Base-by-base conservation (phyloP, 441 rosid species). In the Jatropha podagrica region DNA sequence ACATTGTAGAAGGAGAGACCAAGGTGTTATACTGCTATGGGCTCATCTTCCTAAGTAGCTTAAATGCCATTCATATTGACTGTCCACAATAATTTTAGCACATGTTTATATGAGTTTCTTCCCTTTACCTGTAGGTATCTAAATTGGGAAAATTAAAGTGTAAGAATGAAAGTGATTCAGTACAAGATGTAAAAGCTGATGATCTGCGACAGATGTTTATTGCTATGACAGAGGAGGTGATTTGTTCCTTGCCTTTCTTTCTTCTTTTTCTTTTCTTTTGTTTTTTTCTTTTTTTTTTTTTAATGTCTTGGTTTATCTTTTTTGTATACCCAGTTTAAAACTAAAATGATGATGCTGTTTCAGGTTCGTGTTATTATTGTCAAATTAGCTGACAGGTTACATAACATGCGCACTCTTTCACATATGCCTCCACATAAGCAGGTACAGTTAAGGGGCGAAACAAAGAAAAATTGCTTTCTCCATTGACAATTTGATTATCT, bases 301-400 rank as follows among this genome's bases (percentile, higher is more conserved):
- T 20, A 26, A 14, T 44, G 32, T 14, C 51, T n/a, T 18, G 46
- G 67, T 49, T 69, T 64, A 37, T 40, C 38, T 40, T 9, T 71
- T 26, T 8, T 69, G 32, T 32, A 32, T 20, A 76, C 26, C 68
- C 32, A 73, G 26, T 65, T 64, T 77, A 66, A 68, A 76, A 70
- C 72, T 72, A 75, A 84, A 78, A 77, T 70, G 32, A 64, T 77
- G 71, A 37, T n/a, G 70, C 32, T 23, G 23, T 83, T 91, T 75
- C 84, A 96, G 98, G 98, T 96, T 68, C 97, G 99, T 41, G 98
- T 96, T 76, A 96, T 96, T 81, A 96, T 96, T 75, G 99, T 96
- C 86, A 96, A 96, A 85, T 88, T 96, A 80, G 99, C 97, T 65
- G 98, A 96, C 88, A 88, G 99, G 81, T 88, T 93, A 80, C 99